Conservation (phyloP, 768 basidiomycete genomes). For the Russula compacta region DNA sequence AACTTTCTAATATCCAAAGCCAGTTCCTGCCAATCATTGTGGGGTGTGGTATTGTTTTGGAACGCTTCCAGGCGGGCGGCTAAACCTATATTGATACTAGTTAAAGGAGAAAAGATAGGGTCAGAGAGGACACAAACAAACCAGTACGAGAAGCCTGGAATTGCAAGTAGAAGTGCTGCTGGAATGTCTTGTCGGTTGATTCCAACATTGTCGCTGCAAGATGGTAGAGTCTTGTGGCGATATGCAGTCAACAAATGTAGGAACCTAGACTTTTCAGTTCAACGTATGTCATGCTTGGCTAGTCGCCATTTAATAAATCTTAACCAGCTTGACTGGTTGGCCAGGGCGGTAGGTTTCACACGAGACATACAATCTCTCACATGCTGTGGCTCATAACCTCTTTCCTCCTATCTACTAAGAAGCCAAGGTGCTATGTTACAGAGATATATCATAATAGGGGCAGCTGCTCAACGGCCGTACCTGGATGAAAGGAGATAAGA, state of each 20-base stretch:
- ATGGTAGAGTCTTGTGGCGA: background rate
- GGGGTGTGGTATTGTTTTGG: conserved; percentile 26
- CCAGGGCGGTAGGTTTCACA: background rate
- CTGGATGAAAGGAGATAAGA: conserved; percentile 21
- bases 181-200: conserved; percentile 33
- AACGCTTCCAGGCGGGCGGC: conserved; percentile 36
- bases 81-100: conserved; percentile 33
- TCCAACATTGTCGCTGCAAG: conserved; percentile 24
- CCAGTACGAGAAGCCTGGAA: conserved; percentile 46
- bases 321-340: background rate
- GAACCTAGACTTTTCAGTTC: too few species aligned
- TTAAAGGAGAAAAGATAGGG: background rate
- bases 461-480: conserved; percentile 33
- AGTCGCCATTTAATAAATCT: too few species aligned
- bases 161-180: conserved; percentile 39
- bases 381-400: background rate
- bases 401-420: background rate
- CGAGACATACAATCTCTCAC: background rate
- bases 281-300: too few species aligned
- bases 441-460: background rate
- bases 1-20: conserved; percentile 38
- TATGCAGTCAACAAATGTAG: too few species aligned
- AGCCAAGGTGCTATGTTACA: conserved; percentile 8
- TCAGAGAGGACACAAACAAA: conserved; percentile 32
- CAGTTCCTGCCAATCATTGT: conserved; percentile 7